These are phyloP conservation scores for Globisporangium parvum DNA, from an alignment of 352 stramenopile genomes.

Conservation along the genomic window DNA sequence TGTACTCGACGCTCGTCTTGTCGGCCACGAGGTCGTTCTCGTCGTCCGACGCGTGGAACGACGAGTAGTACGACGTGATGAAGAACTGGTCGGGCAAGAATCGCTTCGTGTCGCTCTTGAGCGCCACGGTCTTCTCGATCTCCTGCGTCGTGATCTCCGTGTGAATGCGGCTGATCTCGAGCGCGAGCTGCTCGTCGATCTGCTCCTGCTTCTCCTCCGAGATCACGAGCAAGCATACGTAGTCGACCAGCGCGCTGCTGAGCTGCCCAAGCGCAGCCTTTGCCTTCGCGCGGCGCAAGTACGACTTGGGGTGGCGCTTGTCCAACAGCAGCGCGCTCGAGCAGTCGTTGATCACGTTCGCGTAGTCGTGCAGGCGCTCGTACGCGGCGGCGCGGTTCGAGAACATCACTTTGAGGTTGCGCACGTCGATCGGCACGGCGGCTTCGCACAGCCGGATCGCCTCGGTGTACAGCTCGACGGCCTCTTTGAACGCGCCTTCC, in stretches of 20 bases:
- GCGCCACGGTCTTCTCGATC: conserved; percentile 47
- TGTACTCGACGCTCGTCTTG: conserved; percentile 55
- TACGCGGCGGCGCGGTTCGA: conserved; percentile 75
- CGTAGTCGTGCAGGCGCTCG: conserved; percentile 60
- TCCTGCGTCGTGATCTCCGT: conserved; percentile 63
- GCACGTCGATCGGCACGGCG: conserved; percentile 47
- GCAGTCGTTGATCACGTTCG: conserved; percentile 59
- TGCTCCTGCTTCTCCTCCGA: conserved; percentile 74
- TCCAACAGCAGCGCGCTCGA: conserved; percentile 50
- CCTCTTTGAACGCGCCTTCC: conserved; percentile 51
- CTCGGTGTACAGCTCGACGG: conserved; percentile 61
- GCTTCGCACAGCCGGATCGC: conserved; percentile 60
- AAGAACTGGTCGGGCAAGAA: conserved; percentile 79
- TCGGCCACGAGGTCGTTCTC: conserved; percentile 58
- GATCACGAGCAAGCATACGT: conserved; percentile 72
- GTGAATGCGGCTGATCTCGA: conserved; percentile 76
- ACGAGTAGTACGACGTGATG: conserved; percentile 84
- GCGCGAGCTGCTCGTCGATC: conserved; percentile 57
- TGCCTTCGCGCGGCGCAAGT: conserved; percentile 68
- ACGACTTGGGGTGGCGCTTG: conserved; percentile 72
- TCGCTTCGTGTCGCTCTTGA: conserved; percentile 46
- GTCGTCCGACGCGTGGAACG: conserved; percentile 74
- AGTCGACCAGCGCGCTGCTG: conserved; percentile 68
- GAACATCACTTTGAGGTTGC: conserved; percentile 85
- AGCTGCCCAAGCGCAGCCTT: conserved; percentile 40